phyloP scores from a whole-genome alignment of 2,329 filamentous ascomycete genomes.

The Aspergillus costaricaensis region DNA sequence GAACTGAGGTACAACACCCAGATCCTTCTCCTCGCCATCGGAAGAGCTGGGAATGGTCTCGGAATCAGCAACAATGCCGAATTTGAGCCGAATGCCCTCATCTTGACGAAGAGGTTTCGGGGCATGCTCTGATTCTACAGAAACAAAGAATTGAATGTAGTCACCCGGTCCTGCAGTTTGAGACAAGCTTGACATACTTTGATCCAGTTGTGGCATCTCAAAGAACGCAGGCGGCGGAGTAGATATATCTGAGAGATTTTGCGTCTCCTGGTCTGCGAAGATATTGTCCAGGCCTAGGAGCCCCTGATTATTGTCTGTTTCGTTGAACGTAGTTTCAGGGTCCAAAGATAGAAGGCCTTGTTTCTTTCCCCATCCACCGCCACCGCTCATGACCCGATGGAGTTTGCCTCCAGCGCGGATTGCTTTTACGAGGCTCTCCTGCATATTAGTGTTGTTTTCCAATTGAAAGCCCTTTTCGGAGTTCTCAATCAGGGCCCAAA shows the following conservation, averaged over 20 bases:
- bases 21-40: background rate
- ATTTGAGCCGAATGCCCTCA: background rate
- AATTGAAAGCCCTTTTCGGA: slow-evolving; percentile 18
- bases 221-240: slow-evolving; percentile 20
- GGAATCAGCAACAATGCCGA: background rate
- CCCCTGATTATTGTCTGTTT: slow-evolving; percentile 15
- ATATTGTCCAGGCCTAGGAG: slow-evolving; percentile 28
- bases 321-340: slow-evolving; percentile 39
- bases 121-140: slow-evolving; percentile 7
- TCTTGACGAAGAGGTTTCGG: background rate
- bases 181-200: slow-evolving; percentile 41
- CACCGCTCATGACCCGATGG: slow-evolving; percentile 47
- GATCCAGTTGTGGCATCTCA: slow-evolving; percentile 26
- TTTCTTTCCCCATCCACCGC: slow-evolving; percentile 50
- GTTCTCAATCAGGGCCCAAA: slow-evolving; percentile 45
- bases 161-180: slow-evolving; percentile 42
- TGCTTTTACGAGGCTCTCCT: slow-evolving; percentile 27
- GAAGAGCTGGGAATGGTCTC: background rate
- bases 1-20: background rate
- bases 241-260: slow-evolving; percentile 9
- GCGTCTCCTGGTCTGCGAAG: slow-evolving; percentile 19
- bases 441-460: slow-evolving; percentile 13
- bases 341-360: slow-evolving; percentile 46
- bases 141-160: slow-evolving; percentile 46
- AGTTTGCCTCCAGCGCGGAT: slow-evolving; percentile 40